Conservation (phyloP, 2,329 filamentous ascomycete species). For the Blastomyces percursus region DNA sequence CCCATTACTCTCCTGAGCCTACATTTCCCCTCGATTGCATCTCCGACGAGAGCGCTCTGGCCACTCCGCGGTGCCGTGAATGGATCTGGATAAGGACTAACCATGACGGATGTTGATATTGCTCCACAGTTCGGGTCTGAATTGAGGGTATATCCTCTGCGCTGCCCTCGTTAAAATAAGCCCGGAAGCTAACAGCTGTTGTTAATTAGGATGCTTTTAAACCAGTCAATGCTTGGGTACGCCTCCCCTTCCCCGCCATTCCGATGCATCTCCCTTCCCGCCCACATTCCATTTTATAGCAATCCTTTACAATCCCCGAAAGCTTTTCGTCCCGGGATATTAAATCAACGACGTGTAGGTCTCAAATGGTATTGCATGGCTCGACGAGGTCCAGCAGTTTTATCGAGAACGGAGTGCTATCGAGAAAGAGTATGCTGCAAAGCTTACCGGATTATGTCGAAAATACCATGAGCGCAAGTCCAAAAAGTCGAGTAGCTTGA, state of each 20-base stretch:
- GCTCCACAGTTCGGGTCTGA: slow-evolving; percentile 84
- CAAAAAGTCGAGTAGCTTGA: slow-evolving; percentile 74
- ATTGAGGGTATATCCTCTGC: slow-evolving; percentile 54
- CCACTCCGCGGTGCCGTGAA: not conserved
- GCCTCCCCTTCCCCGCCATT: slow-evolving; percentile 19
- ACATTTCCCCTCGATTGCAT: not conserved
- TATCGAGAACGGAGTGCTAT: slow-evolving; percentile 90
- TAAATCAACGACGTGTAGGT: slow-evolving; percentile 40
- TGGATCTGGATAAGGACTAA: slow-evolving; percentile 1
- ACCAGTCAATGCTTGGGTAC: slow-evolving; percentile 78
- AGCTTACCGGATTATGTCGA: slow-evolving; percentile 76
- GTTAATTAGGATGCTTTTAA: slow-evolving; percentile 82
- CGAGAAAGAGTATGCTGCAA: slow-evolving; percentile 92
- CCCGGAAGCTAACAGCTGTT: slow-evolving; percentile 9
- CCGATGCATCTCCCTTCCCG: slow-evolving; percentile 8
- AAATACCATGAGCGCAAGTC: slow-evolving; percentile 98
- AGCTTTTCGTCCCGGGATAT: not conserved
- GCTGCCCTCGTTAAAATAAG: not conserved
- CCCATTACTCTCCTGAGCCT: not conserved
- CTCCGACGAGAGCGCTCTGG: not conserved
- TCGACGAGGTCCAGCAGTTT: slow-evolving; percentile 94
- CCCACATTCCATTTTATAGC: slow-evolving; percentile 10
- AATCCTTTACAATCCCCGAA: not conserved
- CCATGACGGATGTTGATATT: slow-evolving; percentile 75
- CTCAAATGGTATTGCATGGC: slow-evolving; percentile 77